Conservation (phyloP, 176 grass and related monocot genomes). For the Zizania latifolia region DNA sequence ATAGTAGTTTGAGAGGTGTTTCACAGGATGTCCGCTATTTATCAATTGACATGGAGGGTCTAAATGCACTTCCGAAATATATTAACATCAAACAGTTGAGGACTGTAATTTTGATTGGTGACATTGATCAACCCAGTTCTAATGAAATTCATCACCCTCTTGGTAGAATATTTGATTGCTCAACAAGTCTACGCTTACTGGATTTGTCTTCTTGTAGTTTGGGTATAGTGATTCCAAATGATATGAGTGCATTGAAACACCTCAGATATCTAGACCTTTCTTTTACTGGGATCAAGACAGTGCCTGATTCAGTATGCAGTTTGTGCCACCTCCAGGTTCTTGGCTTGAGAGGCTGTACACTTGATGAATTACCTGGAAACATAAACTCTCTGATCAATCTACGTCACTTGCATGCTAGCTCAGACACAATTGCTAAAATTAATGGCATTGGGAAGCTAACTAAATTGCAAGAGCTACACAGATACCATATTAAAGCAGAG, state of each 20-base stretch:
- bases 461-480: conserved; percentile 26
- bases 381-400: conserved; percentile 29
- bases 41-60: conserved; percentile 20
- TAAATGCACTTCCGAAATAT: neutral
- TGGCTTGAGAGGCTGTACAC: conserved; percentile 7
- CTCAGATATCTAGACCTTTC: conserved; percentile 45
- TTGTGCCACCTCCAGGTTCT: conserved; percentile 35
- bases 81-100: neutral
- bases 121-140: neutral
- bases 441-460: conserved; percentile 31
- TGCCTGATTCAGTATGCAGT: conserved; percentile 20
- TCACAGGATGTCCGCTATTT: conserved; percentile 23
- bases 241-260: neutral
- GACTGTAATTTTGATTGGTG: conserved; percentile 23
- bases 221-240: too few species aligned
- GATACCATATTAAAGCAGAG: neutral
- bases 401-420: conserved; percentile 26
- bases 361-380: neutral
- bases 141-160: neutral
- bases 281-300: conserved; percentile 7
- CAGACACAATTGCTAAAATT: conserved; percentile 20
- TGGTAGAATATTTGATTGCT: neutral
- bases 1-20: neutral
- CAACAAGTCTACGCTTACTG: conserved; percentile 26
- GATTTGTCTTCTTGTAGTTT: neutral